Evolutionary conservation across 164 flowering plant genomes (phyloP), one percentile per base, ranked within the genome.

Genomic region (Cinnamomum micranthum): DNA sequence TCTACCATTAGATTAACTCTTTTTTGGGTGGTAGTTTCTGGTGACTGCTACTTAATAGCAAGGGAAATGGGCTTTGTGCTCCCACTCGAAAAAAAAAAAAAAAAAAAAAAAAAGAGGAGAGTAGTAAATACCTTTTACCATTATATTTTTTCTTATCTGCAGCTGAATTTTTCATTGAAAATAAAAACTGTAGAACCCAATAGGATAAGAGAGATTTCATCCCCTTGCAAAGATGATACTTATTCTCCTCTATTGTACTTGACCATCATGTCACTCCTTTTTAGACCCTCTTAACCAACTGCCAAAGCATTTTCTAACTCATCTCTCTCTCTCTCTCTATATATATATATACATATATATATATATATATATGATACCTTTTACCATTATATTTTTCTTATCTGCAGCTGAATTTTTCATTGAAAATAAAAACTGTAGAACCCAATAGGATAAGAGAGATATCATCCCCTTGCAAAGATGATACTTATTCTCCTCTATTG

Each of bases 271-370:
- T 4, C 17, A 55, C 60, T 55, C 2, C 20, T 19, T 13, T 55
- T 55, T 55, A 15, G 60, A 55, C 60, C 60, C 20, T 55, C 60
- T 15, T 17, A 15, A 15, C n/a, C 60, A 15, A 20, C n/a, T 19
- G 5, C 60, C n/a, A 55, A 17, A 15, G 20, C 60, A 55, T 55
- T 14, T 19, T 19, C 20, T 15, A 4, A 55, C 19, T 14, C 20
- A 19, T 55, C 2, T 55, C n/a, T 55, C 35, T 55, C n/a, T 17
- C n/a, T 55, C 59, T 13, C 19, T 52, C 59, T 52, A 0, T 14
- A 0, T 14, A 0, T 14, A 6, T 51, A 2, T 31, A 0, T 4
- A 3, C 14, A 13, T 52, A 1, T n/a, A n/a, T n/a, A n/a, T n/a
- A n/a, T n/a, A n/a, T n/a, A n/a, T n/a, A n/a, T n/a, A n/a, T n/a